phyloP scores from a whole-genome alignment of 371 early-diverging fungal species.

The Batrachochytrium dendrobatidis region DNA sequence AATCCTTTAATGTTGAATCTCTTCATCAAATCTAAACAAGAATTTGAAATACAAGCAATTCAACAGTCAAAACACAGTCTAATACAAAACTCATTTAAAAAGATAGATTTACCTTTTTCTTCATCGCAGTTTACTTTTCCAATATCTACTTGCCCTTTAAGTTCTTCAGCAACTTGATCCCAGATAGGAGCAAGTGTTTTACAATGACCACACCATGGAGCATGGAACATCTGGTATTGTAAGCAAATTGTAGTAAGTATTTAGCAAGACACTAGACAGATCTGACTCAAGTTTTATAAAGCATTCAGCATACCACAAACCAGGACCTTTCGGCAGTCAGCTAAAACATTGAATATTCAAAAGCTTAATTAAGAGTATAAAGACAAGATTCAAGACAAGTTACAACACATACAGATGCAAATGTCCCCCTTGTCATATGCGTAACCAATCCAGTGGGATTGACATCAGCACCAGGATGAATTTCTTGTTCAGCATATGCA shows the following conservation, averaged over 20 bases:
- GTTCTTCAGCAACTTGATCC: constrained; percentile 54
- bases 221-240: constrained; percentile 35
- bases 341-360: constrained; percentile 5
- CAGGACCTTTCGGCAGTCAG: constrained; percentile 18
- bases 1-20: constrained; percentile 62
- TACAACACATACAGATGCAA: constrained; percentile 23
- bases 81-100: neutral
- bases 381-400: too few species aligned
- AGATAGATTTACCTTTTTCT: constrained; percentile 33
- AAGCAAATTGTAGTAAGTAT: neutral
- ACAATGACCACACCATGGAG: constrained; percentile 88
- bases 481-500: constrained; percentile 2
- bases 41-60: neutral
- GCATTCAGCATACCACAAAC: constrained; percentile 16
- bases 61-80: neutral
- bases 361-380: too few species aligned
- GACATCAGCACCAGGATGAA: constrained; percentile 9
- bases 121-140: constrained; percentile 77
- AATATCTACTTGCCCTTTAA: constrained; percentile 66
- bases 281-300: too few species aligned
- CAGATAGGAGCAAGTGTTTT: constrained; percentile 71
- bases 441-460: constrained; percentile 42
- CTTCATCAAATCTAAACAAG: constrained; percentile 39
- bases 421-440: constrained; percentile 33
- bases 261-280: neutral